Percentiles rank a stretch among this genome's conserved stretches.
phyloP scores from a whole-genome alignment of 768 basidiomycete species.

The Lyophyllum atratum region DNA sequence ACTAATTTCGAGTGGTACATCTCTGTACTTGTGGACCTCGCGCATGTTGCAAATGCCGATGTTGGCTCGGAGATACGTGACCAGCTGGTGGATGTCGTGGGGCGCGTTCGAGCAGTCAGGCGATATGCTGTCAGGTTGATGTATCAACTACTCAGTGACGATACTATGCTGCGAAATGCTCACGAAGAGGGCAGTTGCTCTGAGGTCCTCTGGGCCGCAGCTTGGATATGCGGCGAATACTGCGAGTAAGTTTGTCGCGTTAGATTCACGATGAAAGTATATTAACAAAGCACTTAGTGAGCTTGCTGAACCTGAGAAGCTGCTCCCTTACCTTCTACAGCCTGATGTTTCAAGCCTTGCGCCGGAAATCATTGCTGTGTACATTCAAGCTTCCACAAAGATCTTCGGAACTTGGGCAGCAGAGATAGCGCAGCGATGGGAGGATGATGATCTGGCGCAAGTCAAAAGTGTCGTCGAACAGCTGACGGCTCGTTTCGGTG shows the following conservation, averaged over 20 bases:
- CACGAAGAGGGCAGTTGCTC: constrained; percentile 73
- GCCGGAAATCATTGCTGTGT: constrained; percentile 72
- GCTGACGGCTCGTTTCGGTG: constrained; percentile 56
- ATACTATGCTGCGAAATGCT: constrained; percentile 67
- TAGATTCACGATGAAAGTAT: neutral
- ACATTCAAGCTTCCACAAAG: constrained; percentile 82
- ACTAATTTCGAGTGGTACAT: constrained; percentile 98
- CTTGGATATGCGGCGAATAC: constrained; percentile 97
- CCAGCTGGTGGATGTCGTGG: constrained; percentile 85
- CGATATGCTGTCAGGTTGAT: constrained; percentile 83
- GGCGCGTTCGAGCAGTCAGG: constrained; percentile 75
- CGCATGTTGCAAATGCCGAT: constrained; percentile 82
- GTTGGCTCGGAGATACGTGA: constrained; percentile 79
- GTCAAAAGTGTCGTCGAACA: constrained; percentile 65
- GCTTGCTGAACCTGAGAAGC: constrained; percentile 73
- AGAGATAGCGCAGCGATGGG: constrained; percentile 77
- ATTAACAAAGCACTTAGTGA: constrained; percentile 48
- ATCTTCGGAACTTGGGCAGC: constrained; percentile 87
- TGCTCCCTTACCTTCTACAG: constrained; percentile 70
- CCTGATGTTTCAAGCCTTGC: constrained; percentile 55
- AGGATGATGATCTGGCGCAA: constrained; percentile 65
- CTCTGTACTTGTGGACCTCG: constrained; percentile 89
- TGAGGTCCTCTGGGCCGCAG: constrained; percentile 90
- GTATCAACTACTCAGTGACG: constrained; percentile 80
- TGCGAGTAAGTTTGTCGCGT: constrained; percentile 61